phyloP scores from a whole-genome alignment of 2,329 filamentous ascomycete genomes.

The Microascus cirrosus region DNA sequence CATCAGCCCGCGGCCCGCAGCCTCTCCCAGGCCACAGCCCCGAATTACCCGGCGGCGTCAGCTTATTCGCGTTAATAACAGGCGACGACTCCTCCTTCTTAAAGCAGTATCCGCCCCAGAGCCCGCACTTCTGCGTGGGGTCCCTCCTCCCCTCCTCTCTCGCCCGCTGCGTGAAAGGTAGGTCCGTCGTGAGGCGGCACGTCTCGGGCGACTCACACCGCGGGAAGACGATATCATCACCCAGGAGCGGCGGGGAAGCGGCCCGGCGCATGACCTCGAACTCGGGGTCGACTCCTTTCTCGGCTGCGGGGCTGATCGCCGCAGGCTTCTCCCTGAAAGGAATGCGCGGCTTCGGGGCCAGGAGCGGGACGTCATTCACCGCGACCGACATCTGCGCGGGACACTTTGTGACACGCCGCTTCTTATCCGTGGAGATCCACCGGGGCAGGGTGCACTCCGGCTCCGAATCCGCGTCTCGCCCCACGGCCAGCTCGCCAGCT shows the following conservation, averaged over 20 bases:
- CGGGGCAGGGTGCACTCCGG: conserved; percentile 14
- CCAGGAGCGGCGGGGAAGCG: conserved; percentile 77
- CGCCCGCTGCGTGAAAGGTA: conserved; percentile 41
- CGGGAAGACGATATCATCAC: conserved; percentile 68
- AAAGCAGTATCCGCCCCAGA: conserved; percentile 67
- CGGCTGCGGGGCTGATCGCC: conserved; percentile 2
- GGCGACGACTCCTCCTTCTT: not conserved
- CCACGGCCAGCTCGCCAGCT: not conserved
- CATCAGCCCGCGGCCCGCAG: not conserved
- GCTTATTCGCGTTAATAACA: not conserved
- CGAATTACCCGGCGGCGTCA: not conserved
- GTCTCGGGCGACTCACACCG: conserved; percentile 73
- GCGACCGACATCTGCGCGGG: not conserved
- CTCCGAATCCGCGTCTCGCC: not conserved
- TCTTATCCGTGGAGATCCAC: not conserved
- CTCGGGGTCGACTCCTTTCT: conserved; percentile 7
- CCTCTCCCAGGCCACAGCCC: not conserved
- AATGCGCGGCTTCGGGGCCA: not conserved
- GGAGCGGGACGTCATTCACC: not conserved
- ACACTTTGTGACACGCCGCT: not conserved
- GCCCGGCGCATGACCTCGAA: conserved; percentile 29
- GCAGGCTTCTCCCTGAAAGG: not conserved
- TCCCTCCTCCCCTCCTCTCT: conserved; percentile 40
- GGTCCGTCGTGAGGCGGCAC: conserved; percentile 73
- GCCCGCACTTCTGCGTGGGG: conserved; percentile 46